Base-by-base conservation (phyloP, 2,329 filamentous ascomycete species). In the Sarocladium oryzae region DNA sequence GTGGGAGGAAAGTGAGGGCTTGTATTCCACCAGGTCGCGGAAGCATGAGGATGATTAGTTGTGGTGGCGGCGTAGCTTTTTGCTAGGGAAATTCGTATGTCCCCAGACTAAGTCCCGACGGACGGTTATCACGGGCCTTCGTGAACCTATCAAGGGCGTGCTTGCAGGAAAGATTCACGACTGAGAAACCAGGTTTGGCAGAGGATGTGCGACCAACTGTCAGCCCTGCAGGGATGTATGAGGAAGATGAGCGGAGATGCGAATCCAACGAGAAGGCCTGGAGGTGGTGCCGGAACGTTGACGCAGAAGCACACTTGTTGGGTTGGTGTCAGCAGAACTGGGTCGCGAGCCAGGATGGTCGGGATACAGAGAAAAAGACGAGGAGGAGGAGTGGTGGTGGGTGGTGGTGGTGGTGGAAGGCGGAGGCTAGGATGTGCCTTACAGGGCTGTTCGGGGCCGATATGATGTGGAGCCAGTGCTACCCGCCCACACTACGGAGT, bases 191-290 rank as follows among this genome's bases (percentile, higher is more conserved):
- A 20, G 9, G 37, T 20, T 40, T 36, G 20, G 37, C 5, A 40
- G n/a, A 21, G 37, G 20, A 7, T 18, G 9, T 40, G 37, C 7
- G 7, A n/a, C 6, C 37, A 10, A 40, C 16, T 30, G n/a, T 45
- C 40, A 26, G 40, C 40, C 40, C 40, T 45, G 24, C 40, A 30
- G 21, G 24, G 40, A 30, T 45, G 21, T 4, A 9, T 21, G 40
- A 45, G 40, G 21, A 28, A 18, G 23, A n/a, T n/a, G n/a, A n/a
- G 4, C 40, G 40, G 40, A 45, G 40, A 45, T 45, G 40, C n/a
- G 16, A n/a, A 28, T 4, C 21, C 24, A n/a, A 20, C 40, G 40
- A 23, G n/a, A 26, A 6, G 40, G 28, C 8, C 6, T 45, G 11
- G 23, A 30, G 24, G 23, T 16, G 33, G 6, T 23, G 6, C 21